These are phyloP conservation scores for Eucalyptus brandiana DNA, from an alignment of 345 rosid genomes.

Conservation along the genomic window DNA sequence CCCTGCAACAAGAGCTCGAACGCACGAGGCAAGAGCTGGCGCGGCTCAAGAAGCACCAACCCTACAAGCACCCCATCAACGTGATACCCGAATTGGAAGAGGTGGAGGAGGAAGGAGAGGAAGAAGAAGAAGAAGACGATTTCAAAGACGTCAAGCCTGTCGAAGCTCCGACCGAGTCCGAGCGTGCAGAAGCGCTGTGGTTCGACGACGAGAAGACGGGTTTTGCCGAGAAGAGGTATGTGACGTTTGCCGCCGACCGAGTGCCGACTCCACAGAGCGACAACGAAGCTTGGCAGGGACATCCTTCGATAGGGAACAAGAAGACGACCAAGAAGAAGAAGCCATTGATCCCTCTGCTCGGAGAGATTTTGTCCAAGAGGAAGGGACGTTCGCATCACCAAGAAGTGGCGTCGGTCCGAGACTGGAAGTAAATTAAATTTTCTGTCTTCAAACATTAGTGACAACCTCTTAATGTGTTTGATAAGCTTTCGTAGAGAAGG, in stretches of 20 bases:
- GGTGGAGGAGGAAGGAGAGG: not conserved
- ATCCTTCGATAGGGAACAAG: not conserved
- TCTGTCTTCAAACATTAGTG: not conserved
- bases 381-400: not conserved
- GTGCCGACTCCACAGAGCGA: not conserved
- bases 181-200: not conserved
- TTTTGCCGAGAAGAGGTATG: not conserved
- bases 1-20: slow-evolving; percentile 67
- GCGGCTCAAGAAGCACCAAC: slow-evolving; percentile 13
- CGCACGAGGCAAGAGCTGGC: slow-evolving; percentile 59
- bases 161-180: slow-evolving; percentile 14
- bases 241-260: not conserved
- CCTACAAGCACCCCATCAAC: not conserved
- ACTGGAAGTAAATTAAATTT: not conserved
- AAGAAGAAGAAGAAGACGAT: not conserved
- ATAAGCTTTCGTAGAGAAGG: not conserved
- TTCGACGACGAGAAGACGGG: not conserved
- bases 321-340: not conserved
- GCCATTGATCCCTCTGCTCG: not conserved
- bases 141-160: slow-evolving; percentile 27
- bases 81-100: not conserved
- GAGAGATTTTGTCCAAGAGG: not conserved
- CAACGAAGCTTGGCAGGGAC: not conserved
- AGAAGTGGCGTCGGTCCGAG: not conserved
- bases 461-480: not conserved